Evolutionary conservation across 2,329 filamentous ascomycete genomes (phyloP), one percentile per base, ranked within the genome.

Genomic region (Ilyonectria mors-panacis): DNA sequence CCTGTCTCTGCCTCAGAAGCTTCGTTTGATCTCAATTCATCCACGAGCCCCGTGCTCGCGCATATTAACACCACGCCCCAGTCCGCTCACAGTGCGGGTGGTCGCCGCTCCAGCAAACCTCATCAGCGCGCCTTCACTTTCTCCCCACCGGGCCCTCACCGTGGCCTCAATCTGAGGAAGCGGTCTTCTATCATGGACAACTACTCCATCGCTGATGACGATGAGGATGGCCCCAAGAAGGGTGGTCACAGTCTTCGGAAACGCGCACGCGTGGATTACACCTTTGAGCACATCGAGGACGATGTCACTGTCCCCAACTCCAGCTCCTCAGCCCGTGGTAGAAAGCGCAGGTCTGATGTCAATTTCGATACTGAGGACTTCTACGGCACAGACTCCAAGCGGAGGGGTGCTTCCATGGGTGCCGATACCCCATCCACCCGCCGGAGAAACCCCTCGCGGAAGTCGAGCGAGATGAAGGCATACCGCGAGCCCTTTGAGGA

Each of bases 171-270:
- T 72, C 67, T 78, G 47, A 85, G 82, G 63, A 85, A 82, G 68
- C 81, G 85, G 33, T 82, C 81, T 57, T 82, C 82, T 56, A 83
- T 81, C 60, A 82, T 84, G 73, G 83, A 85, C n/a, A 79, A 73
- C 66, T 78, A 73, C 58, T 70, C 68, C 61, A 75, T 80, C 62
- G 82, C 79, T 15, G 81, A 83, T n/a, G 84, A 85, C 50, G 85
- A 87, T 23, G 80, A 82, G 42, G 81, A 84, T 69, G 84, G 82
- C 65, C 88, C 84, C 59, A 84, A 81, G 60, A 90, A 89, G 76
- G 87, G 88, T 59, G 87, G 88, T 55, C 88, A 89, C 78, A 88
- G 87, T 37, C 82, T 90, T 33, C 83, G 88, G 70, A 88, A 86
- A 77, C 83, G 87, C 59, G 81, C 85, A 58, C 86, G 86, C 65